Evolutionary conservation across 306 rosid species (phyloP).

Genomic region (Chamaecrista fasciculata): DNA sequence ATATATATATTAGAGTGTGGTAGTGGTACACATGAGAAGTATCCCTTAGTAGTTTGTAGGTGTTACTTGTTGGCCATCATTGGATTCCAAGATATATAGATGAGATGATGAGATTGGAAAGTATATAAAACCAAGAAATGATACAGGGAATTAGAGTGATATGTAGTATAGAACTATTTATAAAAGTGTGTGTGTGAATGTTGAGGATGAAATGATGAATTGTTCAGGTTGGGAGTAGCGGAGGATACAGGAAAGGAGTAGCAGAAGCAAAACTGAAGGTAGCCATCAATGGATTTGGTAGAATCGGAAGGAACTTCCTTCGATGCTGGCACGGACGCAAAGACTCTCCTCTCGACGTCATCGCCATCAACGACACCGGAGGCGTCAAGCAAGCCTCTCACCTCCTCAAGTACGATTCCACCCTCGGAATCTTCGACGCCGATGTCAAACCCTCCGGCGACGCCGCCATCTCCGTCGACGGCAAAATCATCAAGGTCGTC

Average conservation of each 20-base stretch:
- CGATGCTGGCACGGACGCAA: conserved; percentile 98
- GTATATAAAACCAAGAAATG: too few species aligned
- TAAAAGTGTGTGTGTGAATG: background rate
- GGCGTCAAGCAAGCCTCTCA: conserved; percentile 98
- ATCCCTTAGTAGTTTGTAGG: too few species aligned
- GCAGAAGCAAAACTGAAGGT: conserved; percentile 85
- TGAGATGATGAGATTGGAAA: too few species aligned
- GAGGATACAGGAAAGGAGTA: conserved; percentile 60
- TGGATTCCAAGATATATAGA: too few species aligned
- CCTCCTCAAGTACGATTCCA: conserved; percentile 96
- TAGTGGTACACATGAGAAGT: too few species aligned
- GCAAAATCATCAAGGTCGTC: conserved; percentile 85
- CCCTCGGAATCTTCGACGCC: conserved; percentile 91
- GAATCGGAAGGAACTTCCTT: conserved; percentile 95
- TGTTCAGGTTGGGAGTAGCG: conserved; percentile 56
- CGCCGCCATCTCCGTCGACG: conserved; percentile 76
- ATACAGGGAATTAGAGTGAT: too few species aligned
- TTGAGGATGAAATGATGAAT: background rate
- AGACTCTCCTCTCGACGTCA: conserved; percentile 88
- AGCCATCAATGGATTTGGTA: conserved; percentile 93
- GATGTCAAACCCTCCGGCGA: conserved; percentile 83
- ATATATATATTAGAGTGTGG: too few species aligned
- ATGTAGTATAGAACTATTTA: too few species aligned
- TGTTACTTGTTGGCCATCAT: too few species aligned
- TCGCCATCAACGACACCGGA: conserved; percentile 94